phyloP scores from a whole-genome alignment of 176 grass and related monocot genomes.

The Eleusine coracana region DNA sequence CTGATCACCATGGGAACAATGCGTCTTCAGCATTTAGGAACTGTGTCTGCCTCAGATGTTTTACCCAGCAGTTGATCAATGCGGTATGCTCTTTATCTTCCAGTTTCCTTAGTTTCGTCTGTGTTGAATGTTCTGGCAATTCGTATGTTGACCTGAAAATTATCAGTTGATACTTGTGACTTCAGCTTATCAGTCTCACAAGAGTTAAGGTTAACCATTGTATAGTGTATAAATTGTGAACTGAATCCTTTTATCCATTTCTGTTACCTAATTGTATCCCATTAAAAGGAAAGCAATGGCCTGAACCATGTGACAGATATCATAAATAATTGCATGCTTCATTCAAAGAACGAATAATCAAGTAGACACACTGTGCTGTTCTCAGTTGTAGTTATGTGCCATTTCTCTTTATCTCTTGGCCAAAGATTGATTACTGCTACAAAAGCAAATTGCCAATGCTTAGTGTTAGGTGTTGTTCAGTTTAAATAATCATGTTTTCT shows the following conservation, averaged over 20 bases:
- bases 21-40: conserved; percentile 45
- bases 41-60: conserved; percentile 83
- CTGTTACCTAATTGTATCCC: background rate
- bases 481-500: background rate
- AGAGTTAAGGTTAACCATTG: background rate
- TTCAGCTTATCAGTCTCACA: background rate
- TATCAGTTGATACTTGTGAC: background rate
- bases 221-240: background rate
- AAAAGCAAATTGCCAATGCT: background rate
- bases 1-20: conserved; percentile 53
- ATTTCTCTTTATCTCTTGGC: background rate
- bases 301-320: background rate
- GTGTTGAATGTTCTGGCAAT: background rate
- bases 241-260: background rate
- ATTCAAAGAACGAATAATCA: background rate
- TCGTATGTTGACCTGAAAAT: conserved; percentile 4
- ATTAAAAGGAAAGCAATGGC: background rate
- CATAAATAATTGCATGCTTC: background rate
- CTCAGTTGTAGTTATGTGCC: background rate
- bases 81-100: conserved; percentile 50
- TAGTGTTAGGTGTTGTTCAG: background rate
- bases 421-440: background rate
- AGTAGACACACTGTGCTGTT: background rate
- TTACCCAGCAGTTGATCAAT: conserved; percentile 75
- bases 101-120: background rate